Evolutionary conservation across 352 stramenopile genomes (phyloP).

Genomic region (Pythium dissotocum): DNA sequence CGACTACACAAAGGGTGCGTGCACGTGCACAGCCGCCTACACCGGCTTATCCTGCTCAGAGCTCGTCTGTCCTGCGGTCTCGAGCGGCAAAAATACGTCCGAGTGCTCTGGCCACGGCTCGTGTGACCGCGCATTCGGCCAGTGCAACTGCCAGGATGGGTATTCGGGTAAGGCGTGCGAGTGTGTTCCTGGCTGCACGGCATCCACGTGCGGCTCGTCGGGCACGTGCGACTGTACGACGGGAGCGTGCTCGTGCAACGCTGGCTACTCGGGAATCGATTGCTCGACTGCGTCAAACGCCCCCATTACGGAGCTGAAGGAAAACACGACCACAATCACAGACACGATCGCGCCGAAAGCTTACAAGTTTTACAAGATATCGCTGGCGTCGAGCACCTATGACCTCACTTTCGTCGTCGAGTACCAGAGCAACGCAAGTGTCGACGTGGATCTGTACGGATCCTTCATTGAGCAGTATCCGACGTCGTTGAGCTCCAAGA

Average conservation of each 20-base stretch:
- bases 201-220: conserved; percentile 36
- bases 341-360: conserved; percentile 44
- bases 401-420: conserved; percentile 65
- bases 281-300: conserved; percentile 33
- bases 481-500: conserved; percentile 48
- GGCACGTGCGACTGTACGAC: conserved; percentile 67
- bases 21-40: conserved; percentile 48
- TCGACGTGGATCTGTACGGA: conserved; percentile 70
- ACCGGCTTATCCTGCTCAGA: conserved; percentile 60
- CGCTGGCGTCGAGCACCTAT: conserved; percentile 57
- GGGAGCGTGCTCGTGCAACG: conserved; percentile 50
- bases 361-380: conserved; percentile 76
- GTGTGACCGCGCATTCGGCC: conserved; percentile 47
- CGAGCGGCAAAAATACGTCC: conserved; percentile 37
- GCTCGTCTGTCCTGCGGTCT: conserved; percentile 47
- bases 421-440: conserved; percentile 28
- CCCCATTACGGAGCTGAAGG: conserved; percentile 29
- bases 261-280: conserved; percentile 45
- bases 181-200: conserved; percentile 66
- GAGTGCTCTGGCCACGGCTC: conserved; percentile 72
- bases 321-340: conserved; percentile 24
- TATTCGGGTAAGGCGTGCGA: conserved; percentile 70
- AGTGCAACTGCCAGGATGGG: conserved; percentile 50
- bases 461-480: conserved; percentile 69
- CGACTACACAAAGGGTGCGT: conserved; percentile 44